Conservation (phyloP, 257 asterid species). For the Cordia subcordata region DNA sequence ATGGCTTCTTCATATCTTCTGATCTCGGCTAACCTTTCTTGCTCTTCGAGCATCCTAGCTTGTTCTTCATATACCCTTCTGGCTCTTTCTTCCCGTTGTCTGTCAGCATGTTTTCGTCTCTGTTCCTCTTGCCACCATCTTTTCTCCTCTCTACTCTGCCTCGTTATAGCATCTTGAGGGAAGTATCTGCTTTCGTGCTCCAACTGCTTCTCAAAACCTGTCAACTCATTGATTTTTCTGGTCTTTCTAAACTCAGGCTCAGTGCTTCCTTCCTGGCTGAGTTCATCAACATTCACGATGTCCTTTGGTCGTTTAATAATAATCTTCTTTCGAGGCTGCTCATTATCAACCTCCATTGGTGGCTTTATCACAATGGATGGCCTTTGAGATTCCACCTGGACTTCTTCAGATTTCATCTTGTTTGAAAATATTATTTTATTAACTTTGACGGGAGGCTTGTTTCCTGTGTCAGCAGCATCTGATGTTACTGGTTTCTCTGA, state of each 20-base stretch:
- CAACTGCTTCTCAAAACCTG: constrained; percentile 52
- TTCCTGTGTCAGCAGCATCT: constrained; percentile 65
- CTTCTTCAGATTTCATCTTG: constrained; percentile 63
- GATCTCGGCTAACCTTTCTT: constrained; percentile 58
- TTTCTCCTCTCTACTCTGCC: constrained; percentile 55
- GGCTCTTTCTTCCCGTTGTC: constrained; percentile 53
- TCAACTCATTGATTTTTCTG: constrained; percentile 69
- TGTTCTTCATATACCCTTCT: constrained; percentile 45
- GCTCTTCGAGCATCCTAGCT: constrained; percentile 51
- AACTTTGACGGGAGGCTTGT: constrained; percentile 56
- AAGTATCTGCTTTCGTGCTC: constrained; percentile 39
- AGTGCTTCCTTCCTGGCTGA: constrained; percentile 82
- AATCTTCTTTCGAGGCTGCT: constrained; percentile 71
- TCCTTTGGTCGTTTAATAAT: constrained; percentile 78
- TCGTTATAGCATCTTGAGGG: constrained; percentile 50
- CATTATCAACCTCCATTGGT: constrained; percentile 66
- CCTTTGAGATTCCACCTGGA: constrained; percentile 51
- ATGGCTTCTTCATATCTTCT: constrained; percentile 63
- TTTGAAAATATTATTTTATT: constrained; percentile 76
- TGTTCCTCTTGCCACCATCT: constrained; percentile 58
- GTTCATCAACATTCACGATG: constrained; percentile 55
- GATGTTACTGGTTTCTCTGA: constrained; percentile 64
- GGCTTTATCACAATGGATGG: constrained; percentile 76
- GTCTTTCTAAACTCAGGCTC: constrained; percentile 72
- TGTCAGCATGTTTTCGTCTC: constrained; percentile 50